Evolutionary conservation across 108 stramenopile genomes (phyloP), one percentile per base, ranked within the genome.

Genomic region (Discostella pseudostelligera): DNA sequence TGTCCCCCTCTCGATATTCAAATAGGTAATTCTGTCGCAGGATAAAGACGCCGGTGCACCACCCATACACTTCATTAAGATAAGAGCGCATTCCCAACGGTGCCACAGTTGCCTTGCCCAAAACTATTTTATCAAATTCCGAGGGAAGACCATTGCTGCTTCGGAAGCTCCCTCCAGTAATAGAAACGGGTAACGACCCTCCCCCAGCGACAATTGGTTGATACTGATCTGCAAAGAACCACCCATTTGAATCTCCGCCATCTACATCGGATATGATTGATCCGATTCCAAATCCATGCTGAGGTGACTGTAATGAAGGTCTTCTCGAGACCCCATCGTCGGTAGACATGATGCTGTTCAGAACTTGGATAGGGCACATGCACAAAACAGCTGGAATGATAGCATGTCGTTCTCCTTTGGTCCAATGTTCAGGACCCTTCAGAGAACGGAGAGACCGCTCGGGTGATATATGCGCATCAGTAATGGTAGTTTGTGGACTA

Each of bases 11-110:
- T 13, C 81, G 65, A 60, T 82, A 88, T 72, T 93, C 91, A 25
- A 93, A 71, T 14, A 93, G 78, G 65, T 87, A 88, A 58, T 93
- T 93, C 44, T 93, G 87, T 16, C 84, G 72, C 48, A 93, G 53
- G 9, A 85, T 78, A 28, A 93, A 68, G 4, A 63, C 29, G 21
- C 84, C 85, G 8, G 76, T 73, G 24, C 83, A 83, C 87, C 87
- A 92, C 16, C 79, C 72, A 62, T 80, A 67, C 7, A 62, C 48
- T 63, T 80, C 82, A 29, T 70, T 67, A 46, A 72, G 44, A 43
- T 68, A 72, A 0, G 65, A 77, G 32, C 59, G 70, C 49, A 64
- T 58, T 17, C 74, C 85, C 25, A 86, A 59, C 24, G 81, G 77
- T 29, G 84, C 74, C 21, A 88, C 74, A 3, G 83, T 72, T 8